Evolutionary conservation across 2,329 filamentous ascomycete species (phyloP), one percentile per base, ranked within the genome.

Genomic region (Diaporthe aspalathi): DNA sequence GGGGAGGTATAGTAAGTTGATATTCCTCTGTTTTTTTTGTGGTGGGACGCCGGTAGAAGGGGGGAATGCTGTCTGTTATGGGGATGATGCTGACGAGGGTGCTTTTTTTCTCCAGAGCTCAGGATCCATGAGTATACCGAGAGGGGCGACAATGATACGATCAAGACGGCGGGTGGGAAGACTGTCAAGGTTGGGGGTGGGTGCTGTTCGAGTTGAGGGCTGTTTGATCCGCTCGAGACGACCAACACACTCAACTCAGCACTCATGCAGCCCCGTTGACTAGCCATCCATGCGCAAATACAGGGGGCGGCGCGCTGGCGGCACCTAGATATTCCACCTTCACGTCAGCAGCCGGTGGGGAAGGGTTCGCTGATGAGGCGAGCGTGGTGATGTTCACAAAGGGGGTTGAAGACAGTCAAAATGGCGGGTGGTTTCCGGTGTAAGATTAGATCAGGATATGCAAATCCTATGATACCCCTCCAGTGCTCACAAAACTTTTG

Each of bases 81-180:
- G 20, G 5, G 35, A n/a, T 5, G 16, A 9, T 63, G 20, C 38
- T 68, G 20, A 66, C 53, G 6, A 14, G 5, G 0, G 8, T 63
- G 1, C 45, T 32, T 27, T 14, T 9, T 49, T 43, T 76, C n/a
- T n/a, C n/a, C n/a, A 98, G 94, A 92, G 79, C 84, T 98, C 70
- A 88, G 92, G 66, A 98, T 99, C 82, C 96, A 98, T 80, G 89
- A 97, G 73, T 85, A 97, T 75, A 99, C 92, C 38, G 95, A 99
- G 81, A 88, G 94, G 75, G 94, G 96, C 68, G 93, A 98, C 82
- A 99, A 99, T 79, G 94, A 98, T 76, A 93, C 92, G 43, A 90
- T 98, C 77, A 97, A 95, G 82, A 85, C 90, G 66, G 86, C 87
- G 2, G 45, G 62, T 17, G 85, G 83, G 72, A 80, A 77, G 68